phyloP scores from a whole-genome alignment of 1,284 basidiomycete genomes.

The Fereydounia khargensis region DNA sequence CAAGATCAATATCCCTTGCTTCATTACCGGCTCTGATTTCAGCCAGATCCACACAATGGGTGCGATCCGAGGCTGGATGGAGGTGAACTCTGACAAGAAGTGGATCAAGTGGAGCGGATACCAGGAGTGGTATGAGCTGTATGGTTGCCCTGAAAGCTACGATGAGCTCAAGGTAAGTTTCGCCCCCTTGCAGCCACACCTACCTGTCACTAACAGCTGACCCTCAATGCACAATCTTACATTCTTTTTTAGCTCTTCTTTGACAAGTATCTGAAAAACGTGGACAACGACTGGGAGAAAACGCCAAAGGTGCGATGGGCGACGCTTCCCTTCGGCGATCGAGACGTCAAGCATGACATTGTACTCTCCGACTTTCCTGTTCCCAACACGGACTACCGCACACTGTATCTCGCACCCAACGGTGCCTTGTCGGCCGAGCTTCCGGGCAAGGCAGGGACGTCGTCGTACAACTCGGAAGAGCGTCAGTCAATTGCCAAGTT shows the following conservation, averaged over 20 bases:
- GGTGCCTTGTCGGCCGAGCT: conserved; percentile 9
- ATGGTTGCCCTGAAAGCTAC: conserved; percentile 17
- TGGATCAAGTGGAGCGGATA: conserved; percentile 28
- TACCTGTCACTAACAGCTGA: neutral
- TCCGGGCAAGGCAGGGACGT: neutral
- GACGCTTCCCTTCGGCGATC: conserved; percentile 22
- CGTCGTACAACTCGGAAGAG: conserved; percentile 16
- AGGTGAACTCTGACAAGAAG: conserved; percentile 22
- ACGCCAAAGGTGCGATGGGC: conserved; percentile 30
- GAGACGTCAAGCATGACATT: conserved; percentile 18
- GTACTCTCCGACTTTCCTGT: conserved; percentile 24
- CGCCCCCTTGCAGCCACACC: neutral
- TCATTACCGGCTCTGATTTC: conserved; percentile 41
- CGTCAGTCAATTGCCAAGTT: conserved; percentile 18
- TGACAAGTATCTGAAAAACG: conserved; percentile 37
- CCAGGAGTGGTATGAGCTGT: conserved; percentile 10
- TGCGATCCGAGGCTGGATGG: conserved; percentile 20
- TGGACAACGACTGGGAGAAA: conserved; percentile 35
- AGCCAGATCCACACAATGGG: conserved; percentile 24
- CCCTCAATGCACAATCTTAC: neutral
- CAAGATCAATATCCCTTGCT: conserved; percentile 41
- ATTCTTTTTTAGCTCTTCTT: conserved; percentile 14
- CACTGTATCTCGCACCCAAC: conserved; percentile 15
- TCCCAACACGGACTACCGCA: conserved; percentile 24
- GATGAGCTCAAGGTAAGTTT: conserved; percentile 20